Percentiles rank a stretch among this genome's conserved stretches.
Conservation (phyloP, 2,329 filamentous ascomycete genomes). For the Blastomyces percursus region DNA sequence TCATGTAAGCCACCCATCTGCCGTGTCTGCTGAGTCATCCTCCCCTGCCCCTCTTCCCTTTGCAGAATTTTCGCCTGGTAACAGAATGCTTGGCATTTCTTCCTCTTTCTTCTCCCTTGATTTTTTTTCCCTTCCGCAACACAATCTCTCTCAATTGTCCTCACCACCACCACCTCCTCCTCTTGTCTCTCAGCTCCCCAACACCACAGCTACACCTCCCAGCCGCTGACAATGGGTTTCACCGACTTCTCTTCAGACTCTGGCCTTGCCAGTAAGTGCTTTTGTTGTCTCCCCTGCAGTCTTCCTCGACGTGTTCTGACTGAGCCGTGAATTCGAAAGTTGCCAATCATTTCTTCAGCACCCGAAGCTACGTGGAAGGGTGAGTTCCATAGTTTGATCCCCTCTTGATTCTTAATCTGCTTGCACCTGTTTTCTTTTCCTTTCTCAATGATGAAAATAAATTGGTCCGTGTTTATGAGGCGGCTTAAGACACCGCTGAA, state of each 20-base stretch:
- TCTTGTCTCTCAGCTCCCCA: conserved; percentile 16
- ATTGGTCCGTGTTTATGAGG: conserved; percentile 95
- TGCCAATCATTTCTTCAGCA: conserved; percentile 38
- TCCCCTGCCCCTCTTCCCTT: background rate
- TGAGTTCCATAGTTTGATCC: conserved; percentile 42
- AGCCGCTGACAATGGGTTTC: conserved; percentile 50
- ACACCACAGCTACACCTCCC: conserved; percentile 13
- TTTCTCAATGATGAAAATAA: conserved; percentile 59
- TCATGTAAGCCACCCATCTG: background rate
- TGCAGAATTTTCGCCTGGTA: background rate
- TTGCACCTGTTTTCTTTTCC: conserved; percentile 11
- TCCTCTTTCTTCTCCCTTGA: background rate
- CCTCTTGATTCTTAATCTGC: conserved; percentile 14
- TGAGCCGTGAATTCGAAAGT: conserved; percentile 24
- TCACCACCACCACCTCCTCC: conserved; percentile 11
- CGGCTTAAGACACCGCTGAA: conserved; percentile 79
- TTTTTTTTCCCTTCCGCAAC: conserved; percentile 9
- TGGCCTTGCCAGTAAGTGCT: conserved; percentile 47
- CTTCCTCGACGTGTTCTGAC: conserved; percentile 14
- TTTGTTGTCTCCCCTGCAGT: conserved; percentile 9
- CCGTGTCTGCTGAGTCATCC: background rate
- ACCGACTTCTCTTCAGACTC: conserved; percentile 53
- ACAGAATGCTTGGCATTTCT: background rate
- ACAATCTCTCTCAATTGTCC: background rate
- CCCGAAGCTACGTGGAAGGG: conserved; percentile 73